Evolutionary conservation across 352 stramenopile genomes (phyloP).

Genomic region (Pythium insidiosum): DNA sequence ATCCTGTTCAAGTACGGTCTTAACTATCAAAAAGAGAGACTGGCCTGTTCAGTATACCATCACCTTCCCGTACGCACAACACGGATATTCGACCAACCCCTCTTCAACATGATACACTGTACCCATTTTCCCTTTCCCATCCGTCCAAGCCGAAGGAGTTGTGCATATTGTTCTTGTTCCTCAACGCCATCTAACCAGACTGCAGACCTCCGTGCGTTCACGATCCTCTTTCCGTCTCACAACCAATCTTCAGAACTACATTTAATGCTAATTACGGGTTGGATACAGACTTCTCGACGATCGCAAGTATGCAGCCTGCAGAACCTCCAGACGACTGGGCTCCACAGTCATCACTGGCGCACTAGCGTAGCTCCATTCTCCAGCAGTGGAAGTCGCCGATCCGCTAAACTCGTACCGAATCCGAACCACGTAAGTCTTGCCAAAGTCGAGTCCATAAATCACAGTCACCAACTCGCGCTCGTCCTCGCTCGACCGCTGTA

Average conservation of each 20-base stretch:
- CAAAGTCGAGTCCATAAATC: constrained; percentile 60
- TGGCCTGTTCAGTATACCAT: not conserved
- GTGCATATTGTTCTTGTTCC: not conserved
- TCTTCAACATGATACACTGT: no score
- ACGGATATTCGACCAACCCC: not conserved
- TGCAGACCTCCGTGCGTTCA: no score
- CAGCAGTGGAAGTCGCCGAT: constrained; percentile 22
- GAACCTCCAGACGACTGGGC: constrained; percentile 18
- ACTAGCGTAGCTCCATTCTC: constrained; percentile 61
- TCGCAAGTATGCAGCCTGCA: constrained; percentile 9
- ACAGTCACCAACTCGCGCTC: constrained; percentile 51
- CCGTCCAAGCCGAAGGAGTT: no score
- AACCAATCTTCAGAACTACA: not conserved
- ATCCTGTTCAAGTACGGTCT: constrained; percentile 24
- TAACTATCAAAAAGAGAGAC: not conserved
- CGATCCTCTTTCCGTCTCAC: no score
- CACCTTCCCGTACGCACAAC: not conserved
- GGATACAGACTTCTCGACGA: not conserved
- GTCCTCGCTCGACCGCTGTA: constrained; percentile 31
- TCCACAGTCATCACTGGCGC: constrained; percentile 30
- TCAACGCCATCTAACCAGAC: not conserved
- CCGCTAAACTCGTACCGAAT: constrained; percentile 56
- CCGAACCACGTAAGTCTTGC: constrained; percentile 69
- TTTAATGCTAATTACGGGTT: not conserved
- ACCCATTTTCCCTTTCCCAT: no score